Percentiles rank a stretch among this genome's conserved stretches.
phyloP scores from a whole-genome alignment of 306 rosid genomes.

The Glycine tomentella region DNA sequence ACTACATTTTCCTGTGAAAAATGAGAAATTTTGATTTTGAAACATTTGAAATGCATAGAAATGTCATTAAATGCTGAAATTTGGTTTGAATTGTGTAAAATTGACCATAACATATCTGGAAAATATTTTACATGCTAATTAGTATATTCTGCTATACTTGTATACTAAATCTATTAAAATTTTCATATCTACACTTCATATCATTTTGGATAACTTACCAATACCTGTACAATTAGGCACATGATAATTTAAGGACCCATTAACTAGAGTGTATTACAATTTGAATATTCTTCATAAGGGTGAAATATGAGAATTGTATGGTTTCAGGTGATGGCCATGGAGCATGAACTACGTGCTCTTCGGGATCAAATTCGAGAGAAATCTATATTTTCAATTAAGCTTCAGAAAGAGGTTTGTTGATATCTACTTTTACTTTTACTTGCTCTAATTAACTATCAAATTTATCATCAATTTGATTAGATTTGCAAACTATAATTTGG shows the following conservation, averaged over 20 bases:
- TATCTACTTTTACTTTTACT: slow-evolving; percentile 42
- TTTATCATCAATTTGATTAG: slow-evolving; percentile 24
- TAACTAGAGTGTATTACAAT: slow-evolving; percentile 8
- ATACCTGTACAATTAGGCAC: not conserved
- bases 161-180: slow-evolving; percentile 12
- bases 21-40: slow-evolving; percentile 19
- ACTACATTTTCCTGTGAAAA: not conserved
- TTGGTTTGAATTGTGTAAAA: slow-evolving; percentile 25
- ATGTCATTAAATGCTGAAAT: slow-evolving; percentile 30
- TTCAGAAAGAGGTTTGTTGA: slow-evolving; percentile 87
- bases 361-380: slow-evolving; percentile 92
- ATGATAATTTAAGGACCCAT: slow-evolving; percentile 24
- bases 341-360: slow-evolving; percentile 84
- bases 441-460: not conserved
- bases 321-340: slow-evolving; percentile 91
- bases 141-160: not conserved
- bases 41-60: slow-evolving; percentile 4
- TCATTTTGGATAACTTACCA: slow-evolving; percentile 6
- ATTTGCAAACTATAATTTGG: slow-evolving; percentile 10
- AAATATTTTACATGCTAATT: not conserved
- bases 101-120: slow-evolving; percentile 23
- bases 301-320: slow-evolving; percentile 33
- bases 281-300: slow-evolving; percentile 29
- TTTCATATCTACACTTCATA: not conserved
- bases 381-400: slow-evolving; percentile 74